These are phyloP conservation scores for Penicillium diatomitis DNA, from an alignment of 495 filamentous ascomycete species.

Conservation along the genomic window DNA sequence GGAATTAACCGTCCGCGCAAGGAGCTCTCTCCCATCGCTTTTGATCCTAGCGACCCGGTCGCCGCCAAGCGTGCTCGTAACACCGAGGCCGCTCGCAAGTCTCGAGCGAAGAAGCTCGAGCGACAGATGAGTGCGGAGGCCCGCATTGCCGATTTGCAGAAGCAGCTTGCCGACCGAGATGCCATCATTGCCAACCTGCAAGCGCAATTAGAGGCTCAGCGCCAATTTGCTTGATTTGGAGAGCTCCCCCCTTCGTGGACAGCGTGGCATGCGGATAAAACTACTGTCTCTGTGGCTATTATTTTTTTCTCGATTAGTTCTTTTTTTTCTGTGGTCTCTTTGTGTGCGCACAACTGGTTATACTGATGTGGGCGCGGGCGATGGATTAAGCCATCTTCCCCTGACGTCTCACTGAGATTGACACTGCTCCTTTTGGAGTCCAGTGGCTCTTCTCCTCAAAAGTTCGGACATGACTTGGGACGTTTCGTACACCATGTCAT, in stretches of 20 bases:
- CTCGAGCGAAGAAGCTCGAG: conserved; percentile 71
- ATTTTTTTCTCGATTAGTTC: not conserved
- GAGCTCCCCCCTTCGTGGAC: no score
- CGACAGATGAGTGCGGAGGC: conserved; percentile 54
- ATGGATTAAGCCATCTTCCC: conserved; percentile 20
- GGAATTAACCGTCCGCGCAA: conserved; percentile 70
- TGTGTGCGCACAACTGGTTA: not conserved
- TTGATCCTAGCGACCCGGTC: conserved; percentile 52
- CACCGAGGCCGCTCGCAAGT: conserved; percentile 91
- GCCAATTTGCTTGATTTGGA: conserved; percentile 11
- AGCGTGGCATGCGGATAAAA: no score
- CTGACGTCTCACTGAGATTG: conserved; percentile 20
- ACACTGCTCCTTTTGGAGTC: conserved; percentile 3
- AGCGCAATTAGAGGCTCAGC: conserved; percentile 17
- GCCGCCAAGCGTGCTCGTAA: conserved; percentile 93
- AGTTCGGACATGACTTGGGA: conserved; percentile 15
- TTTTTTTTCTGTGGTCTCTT: conserved; percentile 1
- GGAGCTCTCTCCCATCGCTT: conserved; percentile 65
- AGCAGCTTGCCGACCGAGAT: conserved; percentile 43
- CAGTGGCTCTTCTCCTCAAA: conserved; percentile 12
- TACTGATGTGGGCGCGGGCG: conserved; percentile 26
- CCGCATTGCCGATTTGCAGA: conserved; percentile 40
- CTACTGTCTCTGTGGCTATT: not conserved
- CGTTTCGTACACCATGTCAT: conserved; percentile 5
- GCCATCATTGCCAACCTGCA: conserved; percentile 49